Percentiles rank a stretch among this genome's conserved stretches.
phyloP scores from a whole-genome alignment of 192 early-diverging fungal species.

The Podila verticillata region DNA sequence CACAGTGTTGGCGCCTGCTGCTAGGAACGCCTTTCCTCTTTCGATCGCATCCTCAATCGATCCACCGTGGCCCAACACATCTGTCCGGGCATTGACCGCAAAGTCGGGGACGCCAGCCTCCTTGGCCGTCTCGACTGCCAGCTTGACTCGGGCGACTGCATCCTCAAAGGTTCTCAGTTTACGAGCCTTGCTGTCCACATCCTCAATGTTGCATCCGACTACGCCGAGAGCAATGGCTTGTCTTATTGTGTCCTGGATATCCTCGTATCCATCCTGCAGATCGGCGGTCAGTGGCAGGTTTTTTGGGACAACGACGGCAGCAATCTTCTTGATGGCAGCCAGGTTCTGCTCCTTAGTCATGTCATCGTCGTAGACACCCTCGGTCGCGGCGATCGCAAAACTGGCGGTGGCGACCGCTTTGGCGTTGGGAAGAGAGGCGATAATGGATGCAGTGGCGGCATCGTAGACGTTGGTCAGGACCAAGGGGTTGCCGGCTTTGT shows the following conservation, averaged over 20 bases:
- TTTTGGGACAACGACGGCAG: constrained; percentile 21
- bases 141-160: constrained; percentile 31
- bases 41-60: constrained; percentile 47
- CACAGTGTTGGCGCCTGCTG: constrained; percentile 51
- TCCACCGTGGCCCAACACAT: constrained; percentile 32
- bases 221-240: constrained; percentile 18
- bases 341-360: constrained; percentile 49
- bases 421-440: constrained; percentile 20
- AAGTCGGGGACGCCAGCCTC: constrained; percentile 53
- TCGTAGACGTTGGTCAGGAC: constrained; percentile 33
- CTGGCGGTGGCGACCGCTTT: constrained; percentile 53
- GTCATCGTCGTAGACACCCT: constrained; percentile 52
- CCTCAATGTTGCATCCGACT: constrained; percentile 42
- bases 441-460: constrained; percentile 23
- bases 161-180: constrained; percentile 34
- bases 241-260: constrained; percentile 28
- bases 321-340: constrained; percentile 29
- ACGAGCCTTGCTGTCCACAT: constrained; percentile 12
- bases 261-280: constrained; percentile 55
- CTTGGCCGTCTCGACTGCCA: constrained; percentile 33
- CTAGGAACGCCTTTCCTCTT: constrained; percentile 53
- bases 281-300: constrained; percentile 31
- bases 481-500: constrained; percentile 27
- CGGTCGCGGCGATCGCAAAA: constrained; percentile 50
- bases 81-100: constrained; percentile 58